Base-by-base conservation (phyloP, 192 early-diverging fungal genomes). In the Dispira parvispora region DNA sequence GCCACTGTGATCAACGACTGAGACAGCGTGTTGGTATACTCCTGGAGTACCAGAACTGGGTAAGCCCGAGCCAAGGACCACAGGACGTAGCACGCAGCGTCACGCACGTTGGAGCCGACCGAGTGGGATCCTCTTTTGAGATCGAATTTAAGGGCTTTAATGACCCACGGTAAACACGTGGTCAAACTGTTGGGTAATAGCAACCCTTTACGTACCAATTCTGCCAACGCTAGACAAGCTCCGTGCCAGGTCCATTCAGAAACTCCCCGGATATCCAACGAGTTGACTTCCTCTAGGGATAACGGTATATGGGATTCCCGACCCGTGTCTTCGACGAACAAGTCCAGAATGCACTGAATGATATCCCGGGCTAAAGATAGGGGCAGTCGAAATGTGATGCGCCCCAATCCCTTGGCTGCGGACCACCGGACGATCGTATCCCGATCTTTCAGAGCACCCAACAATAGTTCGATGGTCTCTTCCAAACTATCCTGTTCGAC, bases 1-100 rank as follows among this genome's bases (percentile, higher is more conserved):
- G 88, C 85, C 14, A 87, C 84, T 0, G 84, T 83, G 21, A 93
- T 81, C 16, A 99, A 69, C n/a, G 73, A 77, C 21, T 79, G 81
- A 1, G 92, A 87, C 63, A 97, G 66, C 23, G 78, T 67, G 5
- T 69, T 32, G 14, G 85, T 80, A 74, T 84, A 79, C 5, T 81
- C 76, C 26, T 70, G 72, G 50, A 97, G 64, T 14, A 91, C 73
- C 0, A 79, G 71, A 1, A 83, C 80, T 21, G 86, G 83, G 66
- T 96, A 90, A 0, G 91, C 88, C 28, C 94, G 80, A 25, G 93
- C 93, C 71, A 99, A 92, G 26, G 93, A 91, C 96, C 96, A 99
- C 69, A 88, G 87, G 12, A 95, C 91, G 73, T 99, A 99, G 64
- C 94, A 93, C 38, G 89, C 89, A 0, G 96, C 90, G 68, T 99